Evolutionary conservation across 2,329 filamentous ascomycete species (phyloP), one percentile per base, ranked within the genome.

Genomic region (Scopulariopsis brevicaulis): DNA sequence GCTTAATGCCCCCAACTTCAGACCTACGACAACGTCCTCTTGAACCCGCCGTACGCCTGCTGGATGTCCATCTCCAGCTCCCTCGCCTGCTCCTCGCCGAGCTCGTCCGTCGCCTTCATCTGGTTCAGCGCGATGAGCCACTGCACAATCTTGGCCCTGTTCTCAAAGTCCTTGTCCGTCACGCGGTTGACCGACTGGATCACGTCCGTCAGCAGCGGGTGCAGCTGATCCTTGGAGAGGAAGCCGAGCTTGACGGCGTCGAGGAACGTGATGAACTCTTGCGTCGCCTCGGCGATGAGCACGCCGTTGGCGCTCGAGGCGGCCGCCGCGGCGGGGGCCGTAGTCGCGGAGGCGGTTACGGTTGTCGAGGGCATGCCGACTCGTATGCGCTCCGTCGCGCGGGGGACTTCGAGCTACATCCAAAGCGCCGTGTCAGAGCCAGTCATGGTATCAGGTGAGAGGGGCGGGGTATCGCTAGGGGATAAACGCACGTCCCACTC

Each of bases 151-250:
- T 97, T 97, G 65, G 89, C 91, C 64, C 95, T 86, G 68, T 87
- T 92, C 64, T 97, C 92, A 69, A 99, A 99, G 66, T 97, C 93
- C 62, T 86, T 83, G 69, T 96, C 91, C 3, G 93, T 96, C 62
- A 99, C 94, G 68, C 95, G 94, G 73, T 97, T 97, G 63, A 96
- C 93, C 2, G 90, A 92, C 67, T 96, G 93, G 61, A 99, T 99
- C 20, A 96, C 90, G 65, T 97, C 94, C 1, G 92, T 93, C 2
- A 99, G 80, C 22, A 99, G 77, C 3, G 94, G 94, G 68, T 99
- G 95, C n/a, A 99, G 77, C 62, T 94, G 91, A 70, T 97, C 93
- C 69, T 99, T 99, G 54, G 93, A 93, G 12, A 96, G 79, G 66
- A 97, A 84, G 52, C 93, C 92, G 58, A 99, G 83, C 69, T 92